Conservation (phyloP, 1,284 basidiomycete genomes). For the Ceraceosorus guamensis region DNA sequence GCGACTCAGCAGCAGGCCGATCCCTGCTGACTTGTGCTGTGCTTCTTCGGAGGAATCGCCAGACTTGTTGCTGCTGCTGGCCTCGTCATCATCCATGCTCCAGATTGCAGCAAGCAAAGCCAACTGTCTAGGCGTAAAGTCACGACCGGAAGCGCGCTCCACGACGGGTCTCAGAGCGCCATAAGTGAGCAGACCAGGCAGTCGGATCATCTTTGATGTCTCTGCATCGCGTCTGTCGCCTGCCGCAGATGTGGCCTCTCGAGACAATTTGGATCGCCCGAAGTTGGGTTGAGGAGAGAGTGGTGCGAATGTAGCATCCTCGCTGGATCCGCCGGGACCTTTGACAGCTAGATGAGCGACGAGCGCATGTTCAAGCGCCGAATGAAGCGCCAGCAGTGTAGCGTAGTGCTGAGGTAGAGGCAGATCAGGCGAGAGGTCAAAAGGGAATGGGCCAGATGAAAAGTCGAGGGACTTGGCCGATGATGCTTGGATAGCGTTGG, state of each 20-base stretch:
- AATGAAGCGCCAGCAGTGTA: background rate
- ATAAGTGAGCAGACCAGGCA: background rate
- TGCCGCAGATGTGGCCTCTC: too few relatives aligned
- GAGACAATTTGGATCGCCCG: too few relatives aligned
- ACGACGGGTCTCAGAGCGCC: background rate
- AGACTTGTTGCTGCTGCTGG: too few relatives aligned
- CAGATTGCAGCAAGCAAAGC: constrained; percentile 31
- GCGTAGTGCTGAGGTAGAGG: background rate
- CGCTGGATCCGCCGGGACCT: background rate
- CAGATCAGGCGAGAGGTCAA: background rate
- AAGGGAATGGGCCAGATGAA: background rate
- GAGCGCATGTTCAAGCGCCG: background rate
- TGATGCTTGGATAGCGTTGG: too few relatives aligned
- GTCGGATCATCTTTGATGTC: too few relatives aligned
- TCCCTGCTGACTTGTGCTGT: too few relatives aligned
- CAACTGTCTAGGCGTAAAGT: constrained; percentile 25
- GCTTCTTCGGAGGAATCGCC: too few relatives aligned
- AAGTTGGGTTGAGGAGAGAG: background rate
- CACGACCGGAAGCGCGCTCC: constrained; percentile 33
- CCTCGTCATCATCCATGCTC: constrained; percentile 10
- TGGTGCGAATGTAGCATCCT: too few relatives aligned
- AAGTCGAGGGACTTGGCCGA: too few relatives aligned
- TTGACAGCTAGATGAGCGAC: background rate
- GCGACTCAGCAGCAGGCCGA: constrained; percentile 31
- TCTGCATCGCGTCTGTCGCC: too few relatives aligned